Base-by-base conservation (phyloP, 371 early-diverging fungal genomes). In the Mucor mucedo region DNA sequence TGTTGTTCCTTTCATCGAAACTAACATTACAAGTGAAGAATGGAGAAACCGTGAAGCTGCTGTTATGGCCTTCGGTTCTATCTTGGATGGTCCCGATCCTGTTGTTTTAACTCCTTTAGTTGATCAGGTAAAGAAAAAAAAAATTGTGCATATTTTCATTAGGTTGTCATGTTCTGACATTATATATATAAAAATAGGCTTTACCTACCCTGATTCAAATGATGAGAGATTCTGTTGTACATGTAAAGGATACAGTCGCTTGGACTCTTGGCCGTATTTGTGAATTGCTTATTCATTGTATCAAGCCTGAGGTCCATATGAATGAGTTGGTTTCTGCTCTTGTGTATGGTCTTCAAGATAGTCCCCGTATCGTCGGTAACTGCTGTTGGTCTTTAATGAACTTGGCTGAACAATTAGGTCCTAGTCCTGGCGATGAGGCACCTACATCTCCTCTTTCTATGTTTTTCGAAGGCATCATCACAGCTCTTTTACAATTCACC, bases 11-110 rank as follows among this genome's bases (percentile, higher is more conserved):
- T 96, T 96, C 71, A 91, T 98, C 50, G 91, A 95, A 73, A 58
- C 75, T 47, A 88, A 98, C 76, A 92, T 98, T 63, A 84, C 84
- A 41, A 87, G 83, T 61, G 62, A 74, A 6, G 93, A 97, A 68
- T 98, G 99, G 99, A 87, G 89, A 67, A 88, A 84, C 72, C 91
- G 96, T 65, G 97, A 98, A 69, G 97, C 98, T 14, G 95, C 99
- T 28, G 93, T 97, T 47, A 97, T 97, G 95, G 95, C 98, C 1
- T 98, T 98, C 73, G 99, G 98, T 10, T 95, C 96, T 0, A 97
- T 98, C 63, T 73, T 98, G 64, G 96, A 98, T 49, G 99, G 99
- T 4, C 97, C 98, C 16, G 82, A 89, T 3, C 77, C 82, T 2
- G 67, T 67, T 2, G 76, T 88, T 7, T 75, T 97, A 40, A 74